phyloP scores from a whole-genome alignment of 768 basidiomycete genomes.

The Daedalea quercina region DNA sequence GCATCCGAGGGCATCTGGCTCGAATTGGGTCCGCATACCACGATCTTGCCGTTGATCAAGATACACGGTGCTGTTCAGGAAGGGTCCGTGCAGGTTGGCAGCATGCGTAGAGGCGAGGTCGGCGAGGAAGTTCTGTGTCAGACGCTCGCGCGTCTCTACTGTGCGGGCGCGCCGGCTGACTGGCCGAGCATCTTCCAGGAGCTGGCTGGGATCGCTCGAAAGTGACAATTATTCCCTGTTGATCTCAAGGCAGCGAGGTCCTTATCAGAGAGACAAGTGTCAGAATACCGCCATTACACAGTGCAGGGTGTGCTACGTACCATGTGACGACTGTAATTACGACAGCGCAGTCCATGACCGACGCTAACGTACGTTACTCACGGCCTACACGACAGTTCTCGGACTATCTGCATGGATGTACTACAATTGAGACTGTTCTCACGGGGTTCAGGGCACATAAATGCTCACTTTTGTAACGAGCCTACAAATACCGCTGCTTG shows the following conservation, averaged over 20 bases:
- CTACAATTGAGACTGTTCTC: no score
- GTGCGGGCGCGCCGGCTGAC: neutral
- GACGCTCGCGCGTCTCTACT: neutral
- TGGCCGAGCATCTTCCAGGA: neutral
- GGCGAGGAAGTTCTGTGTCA: conserved; percentile 38
- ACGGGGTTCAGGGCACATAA: no score
- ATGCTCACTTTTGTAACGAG: no score
- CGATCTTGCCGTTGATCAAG: conserved; percentile 49
- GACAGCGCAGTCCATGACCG: no score
- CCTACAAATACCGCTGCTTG: no score
- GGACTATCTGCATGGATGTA: no score
- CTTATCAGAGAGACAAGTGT: no score
- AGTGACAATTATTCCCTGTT: neutral
- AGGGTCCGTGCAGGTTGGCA: conserved; percentile 28
- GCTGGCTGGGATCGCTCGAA: neutral
- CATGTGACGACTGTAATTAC: no score
- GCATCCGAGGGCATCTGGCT: conserved; percentile 42
- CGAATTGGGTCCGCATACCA: conserved; percentile 61
- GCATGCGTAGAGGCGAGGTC: conserved; percentile 40
- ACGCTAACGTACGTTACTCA: no score
- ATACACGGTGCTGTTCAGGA: neutral
- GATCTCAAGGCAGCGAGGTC: neutral
- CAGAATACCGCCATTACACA: no score
- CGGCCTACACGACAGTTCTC: no score
- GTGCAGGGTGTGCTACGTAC: no score